Conservation (phyloP, 2,329 filamentous ascomycete species). For the Monilinia vaccinii-corymbosi region DNA sequence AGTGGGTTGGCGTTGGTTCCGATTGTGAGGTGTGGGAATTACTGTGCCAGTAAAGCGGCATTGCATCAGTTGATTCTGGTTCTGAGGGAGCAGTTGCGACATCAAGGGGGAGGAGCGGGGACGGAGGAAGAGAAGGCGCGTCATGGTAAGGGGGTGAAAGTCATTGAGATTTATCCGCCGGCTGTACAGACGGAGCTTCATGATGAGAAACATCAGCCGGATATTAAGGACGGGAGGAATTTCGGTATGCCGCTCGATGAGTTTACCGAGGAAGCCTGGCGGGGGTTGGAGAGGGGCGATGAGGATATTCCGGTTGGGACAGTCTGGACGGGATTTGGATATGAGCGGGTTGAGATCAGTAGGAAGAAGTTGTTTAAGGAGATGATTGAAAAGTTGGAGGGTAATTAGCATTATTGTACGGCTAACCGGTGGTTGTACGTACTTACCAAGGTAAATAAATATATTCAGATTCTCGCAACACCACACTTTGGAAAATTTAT, state of each 20-base stretch:
- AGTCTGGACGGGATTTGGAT: background rate
- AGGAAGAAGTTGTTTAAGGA: background rate
- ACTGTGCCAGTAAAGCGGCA: constrained; percentile 38
- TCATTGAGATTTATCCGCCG: constrained; percentile 36
- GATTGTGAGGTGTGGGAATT: constrained; percentile 21
- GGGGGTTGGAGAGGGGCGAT: constrained; percentile 14
- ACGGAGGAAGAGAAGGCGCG: background rate
- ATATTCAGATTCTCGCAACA: too few species aligned
- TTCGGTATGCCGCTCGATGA: constrained; percentile 41
- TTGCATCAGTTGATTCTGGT: constrained; percentile 35
- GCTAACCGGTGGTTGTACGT: background rate
- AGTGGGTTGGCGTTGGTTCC: constrained; percentile 17
- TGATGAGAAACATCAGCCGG: constrained; percentile 36
- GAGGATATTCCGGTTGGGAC: constrained; percentile 19
- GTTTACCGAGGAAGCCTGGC: constrained; percentile 33
- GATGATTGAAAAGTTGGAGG: background rate
- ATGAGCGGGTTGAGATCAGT: background rate
- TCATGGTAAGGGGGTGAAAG: constrained; percentile 22
- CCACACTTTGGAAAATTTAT: too few species aligned
- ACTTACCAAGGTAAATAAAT: background rate
- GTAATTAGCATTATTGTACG: background rate
- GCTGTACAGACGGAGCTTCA: constrained; percentile 35
- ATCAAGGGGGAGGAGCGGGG: constrained; percentile 10
- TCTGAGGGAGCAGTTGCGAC: constrained; percentile 35
- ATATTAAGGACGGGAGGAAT: constrained; percentile 32